phyloP scores from a whole-genome alignment of 2,329 filamentous ascomycete genomes.

The Trichoderma cornu-damae region DNA sequence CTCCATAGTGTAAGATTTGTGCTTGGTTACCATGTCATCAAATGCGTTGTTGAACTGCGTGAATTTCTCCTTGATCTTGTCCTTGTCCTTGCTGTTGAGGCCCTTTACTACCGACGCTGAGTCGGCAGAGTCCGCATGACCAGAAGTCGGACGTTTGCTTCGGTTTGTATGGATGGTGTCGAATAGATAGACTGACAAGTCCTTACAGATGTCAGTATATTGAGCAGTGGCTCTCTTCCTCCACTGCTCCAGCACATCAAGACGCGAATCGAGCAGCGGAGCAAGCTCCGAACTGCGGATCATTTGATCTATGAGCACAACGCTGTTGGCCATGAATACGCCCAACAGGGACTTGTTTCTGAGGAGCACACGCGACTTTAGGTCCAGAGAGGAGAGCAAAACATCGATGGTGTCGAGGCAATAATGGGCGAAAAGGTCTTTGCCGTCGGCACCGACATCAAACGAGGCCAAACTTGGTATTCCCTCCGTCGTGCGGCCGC shows the following conservation, averaged over 20 bases:
- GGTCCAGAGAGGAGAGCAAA: constrained; percentile 68
- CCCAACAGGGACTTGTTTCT: constrained; percentile 75
- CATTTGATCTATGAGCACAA: constrained; percentile 77
- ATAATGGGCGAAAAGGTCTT: constrained; percentile 84
- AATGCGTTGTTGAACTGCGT: constrained; percentile 84
- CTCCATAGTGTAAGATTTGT: constrained; percentile 86
- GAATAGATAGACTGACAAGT: constrained; percentile 76
- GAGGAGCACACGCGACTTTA: constrained; percentile 65
- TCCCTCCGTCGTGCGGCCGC: constrained; percentile 55
- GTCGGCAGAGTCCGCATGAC: constrained; percentile 76
- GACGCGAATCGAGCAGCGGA: constrained; percentile 62
- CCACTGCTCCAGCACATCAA: constrained; percentile 69
- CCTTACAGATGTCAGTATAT: constrained; percentile 85
- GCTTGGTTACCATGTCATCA: constrained; percentile 77
- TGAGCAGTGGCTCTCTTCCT: constrained; percentile 77
- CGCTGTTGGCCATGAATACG: constrained; percentile 85
- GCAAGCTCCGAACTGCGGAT: constrained; percentile 76
- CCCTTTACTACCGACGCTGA: constrained; percentile 79
- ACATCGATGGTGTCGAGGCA: constrained; percentile 82
- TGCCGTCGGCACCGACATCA: constrained; percentile 83
- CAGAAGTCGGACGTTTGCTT: constrained; percentile 63
- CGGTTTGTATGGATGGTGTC: constrained; percentile 91
- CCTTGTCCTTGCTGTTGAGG: constrained; percentile 84
- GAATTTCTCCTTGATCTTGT: constrained; percentile 95
- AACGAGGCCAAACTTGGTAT: constrained; percentile 71